Conservation (phyloP, 345 rosid species). For the Tarenaya hassleriana region DNA sequence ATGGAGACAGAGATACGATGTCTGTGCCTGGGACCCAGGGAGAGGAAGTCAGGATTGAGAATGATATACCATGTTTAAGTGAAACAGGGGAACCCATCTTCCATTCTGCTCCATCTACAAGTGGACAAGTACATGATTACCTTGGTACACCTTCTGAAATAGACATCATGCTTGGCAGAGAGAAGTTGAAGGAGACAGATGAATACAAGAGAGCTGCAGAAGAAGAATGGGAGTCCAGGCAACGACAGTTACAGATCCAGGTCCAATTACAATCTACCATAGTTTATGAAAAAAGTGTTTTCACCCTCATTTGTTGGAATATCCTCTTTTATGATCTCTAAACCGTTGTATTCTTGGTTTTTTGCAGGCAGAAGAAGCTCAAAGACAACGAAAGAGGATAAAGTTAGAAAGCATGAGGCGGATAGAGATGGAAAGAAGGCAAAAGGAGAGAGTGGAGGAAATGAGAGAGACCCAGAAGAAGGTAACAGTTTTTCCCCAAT, state of each 20-base stretch:
- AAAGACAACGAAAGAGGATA: conserved; percentile 59
- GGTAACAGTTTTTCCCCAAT: conserved; percentile 29
- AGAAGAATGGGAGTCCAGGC: conserved; percentile 86
- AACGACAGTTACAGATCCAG: conserved; percentile 63
- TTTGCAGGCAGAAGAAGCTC: conserved; percentile 75
- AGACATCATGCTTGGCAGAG: conserved; percentile 54
- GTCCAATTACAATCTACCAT: conserved; percentile 27
- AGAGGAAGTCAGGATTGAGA: conserved; percentile 23
- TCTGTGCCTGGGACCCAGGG: conserved; percentile 14
- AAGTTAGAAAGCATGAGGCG: conserved; percentile 52
- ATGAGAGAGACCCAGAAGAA: conserved; percentile 79
- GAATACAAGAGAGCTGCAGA: conserved; percentile 72
- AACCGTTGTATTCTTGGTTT: not conserved
- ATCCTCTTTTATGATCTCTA: not conserved
- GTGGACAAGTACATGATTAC: conserved; percentile 23
- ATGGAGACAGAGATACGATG: conserved; percentile 12
- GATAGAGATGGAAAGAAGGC: conserved; percentile 76
- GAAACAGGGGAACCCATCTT: conserved; percentile 18
- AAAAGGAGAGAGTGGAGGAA: conserved; percentile 82
- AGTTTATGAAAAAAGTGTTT: not conserved
- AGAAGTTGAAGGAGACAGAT: conserved; percentile 77
- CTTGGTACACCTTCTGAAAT: conserved; percentile 16
- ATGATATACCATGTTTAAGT: conserved; percentile 13
- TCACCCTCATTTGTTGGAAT: too few species aligned
- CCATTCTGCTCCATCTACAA: conserved; percentile 20